Conservation (phyloP, 1,284 basidiomycete species). For the Vanrija sp. region DNA sequence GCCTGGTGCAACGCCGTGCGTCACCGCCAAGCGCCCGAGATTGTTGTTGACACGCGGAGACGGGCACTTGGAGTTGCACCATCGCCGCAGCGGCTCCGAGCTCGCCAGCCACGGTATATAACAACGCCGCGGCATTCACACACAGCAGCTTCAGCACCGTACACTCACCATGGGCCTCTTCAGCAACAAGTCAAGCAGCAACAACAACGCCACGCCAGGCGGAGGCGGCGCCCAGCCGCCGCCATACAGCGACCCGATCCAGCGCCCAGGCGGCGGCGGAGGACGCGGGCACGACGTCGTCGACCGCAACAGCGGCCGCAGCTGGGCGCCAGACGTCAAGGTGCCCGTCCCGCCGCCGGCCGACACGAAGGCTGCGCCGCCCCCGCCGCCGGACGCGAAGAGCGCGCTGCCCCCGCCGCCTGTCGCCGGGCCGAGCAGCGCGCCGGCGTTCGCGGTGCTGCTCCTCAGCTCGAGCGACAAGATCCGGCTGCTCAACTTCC, state of each 20-base stretch:
- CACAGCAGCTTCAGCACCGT: not conserved
- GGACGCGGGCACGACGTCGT: too few relatives aligned
- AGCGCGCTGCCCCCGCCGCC: too few relatives aligned
- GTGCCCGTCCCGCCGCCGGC: not conserved
- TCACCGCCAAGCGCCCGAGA: too few relatives aligned
- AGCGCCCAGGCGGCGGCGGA: not conserved
- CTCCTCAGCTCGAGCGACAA: not conserved
- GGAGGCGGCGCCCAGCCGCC: not conserved
- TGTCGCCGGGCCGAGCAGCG: too few relatives aligned
- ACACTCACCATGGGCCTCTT: not conserved
- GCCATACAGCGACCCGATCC: not conserved
- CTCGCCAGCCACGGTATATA: not conserved
- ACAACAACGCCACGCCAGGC: too few relatives aligned
- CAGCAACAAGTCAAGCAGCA: not conserved
- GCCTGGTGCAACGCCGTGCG: too few relatives aligned
- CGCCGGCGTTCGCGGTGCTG: too few relatives aligned
- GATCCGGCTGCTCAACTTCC: slow-evolving; percentile 7
- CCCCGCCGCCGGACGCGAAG: not conserved
- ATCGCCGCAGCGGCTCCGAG: too few relatives aligned
- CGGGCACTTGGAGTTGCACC: too few relatives aligned
- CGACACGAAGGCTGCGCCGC: not conserved
- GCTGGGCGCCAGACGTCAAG: not conserved
- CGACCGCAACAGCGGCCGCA: too few relatives aligned
- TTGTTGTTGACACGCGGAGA: too few relatives aligned
- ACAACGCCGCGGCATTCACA: not conserved